These are phyloP conservation scores for Cordyceps cateniannulata DNA, from an alignment of 2,329 filamentous ascomycete species.

Conservation along the genomic window DNA sequence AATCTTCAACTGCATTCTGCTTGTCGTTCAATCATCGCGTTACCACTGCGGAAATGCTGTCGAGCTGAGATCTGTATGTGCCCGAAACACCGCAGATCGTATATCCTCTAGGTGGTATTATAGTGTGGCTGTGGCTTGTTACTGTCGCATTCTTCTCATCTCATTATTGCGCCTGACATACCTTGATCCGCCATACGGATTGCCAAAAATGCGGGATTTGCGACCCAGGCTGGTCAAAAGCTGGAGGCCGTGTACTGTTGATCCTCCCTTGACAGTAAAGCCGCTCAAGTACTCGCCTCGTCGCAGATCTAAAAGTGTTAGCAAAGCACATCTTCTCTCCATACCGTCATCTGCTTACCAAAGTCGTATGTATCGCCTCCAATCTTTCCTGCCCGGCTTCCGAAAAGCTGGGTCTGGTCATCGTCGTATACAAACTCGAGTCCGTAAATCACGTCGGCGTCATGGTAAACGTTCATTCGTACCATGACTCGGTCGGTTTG, in stretches of 20 bases:
- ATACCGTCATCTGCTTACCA: conserved; percentile 44
- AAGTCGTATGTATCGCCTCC: conserved; percentile 71
- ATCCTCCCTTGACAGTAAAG: conserved; percentile 73
- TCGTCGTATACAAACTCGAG: conserved; percentile 94
- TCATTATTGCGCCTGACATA: conserved; percentile 42
- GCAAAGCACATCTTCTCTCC: background rate
- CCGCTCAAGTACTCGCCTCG: conserved; percentile 82
- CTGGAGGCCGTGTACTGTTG: conserved; percentile 83
- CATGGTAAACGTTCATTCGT: conserved; percentile 66
- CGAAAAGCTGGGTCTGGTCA: conserved; percentile 75
- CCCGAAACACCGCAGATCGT: conserved; percentile 83
- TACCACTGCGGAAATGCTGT: conserved; percentile 76
- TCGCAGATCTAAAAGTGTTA: conserved; percentile 58
- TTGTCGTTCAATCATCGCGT: conserved; percentile 23
- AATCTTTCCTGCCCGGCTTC: conserved; percentile 65
- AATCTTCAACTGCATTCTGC: background rate
- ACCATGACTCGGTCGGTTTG: conserved; percentile 65
- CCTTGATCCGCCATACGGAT: conserved; percentile 71
- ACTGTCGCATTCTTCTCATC: background rate
- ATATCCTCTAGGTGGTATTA: conserved; percentile 86
- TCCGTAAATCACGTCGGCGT: conserved; percentile 68
- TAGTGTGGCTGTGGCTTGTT: conserved; percentile 57
- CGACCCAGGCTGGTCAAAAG: conserved; percentile 85
- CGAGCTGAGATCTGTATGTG: conserved; percentile 72
- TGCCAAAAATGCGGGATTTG: conserved; percentile 79